Evolutionary conservation across 768 basidiomycete species (phyloP).

Genomic region (Pisolithus tinctorius): DNA sequence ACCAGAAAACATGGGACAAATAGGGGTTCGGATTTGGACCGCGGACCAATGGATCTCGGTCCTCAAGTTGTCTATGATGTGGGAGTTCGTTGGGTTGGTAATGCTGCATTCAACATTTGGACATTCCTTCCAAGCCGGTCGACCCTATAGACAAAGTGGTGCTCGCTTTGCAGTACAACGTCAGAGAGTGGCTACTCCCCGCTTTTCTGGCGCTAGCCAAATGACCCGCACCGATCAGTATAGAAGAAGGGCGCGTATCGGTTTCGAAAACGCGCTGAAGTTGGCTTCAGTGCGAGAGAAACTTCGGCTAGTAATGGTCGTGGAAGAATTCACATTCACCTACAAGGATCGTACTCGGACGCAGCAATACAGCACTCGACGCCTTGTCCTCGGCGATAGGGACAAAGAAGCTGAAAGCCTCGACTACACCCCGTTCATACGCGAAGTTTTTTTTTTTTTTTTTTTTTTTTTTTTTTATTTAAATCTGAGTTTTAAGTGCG

Average conservation of each 20-base stretch:
- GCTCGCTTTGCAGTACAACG: background rate
- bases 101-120: background rate
- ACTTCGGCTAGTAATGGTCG: background rate
- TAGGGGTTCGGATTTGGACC: background rate
- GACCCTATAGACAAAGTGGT: background rate
- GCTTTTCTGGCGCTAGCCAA: background rate
- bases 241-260: background rate
- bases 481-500: too few relatives aligned
- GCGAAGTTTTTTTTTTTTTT: too few relatives aligned
- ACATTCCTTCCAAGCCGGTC: background rate
- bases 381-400: background rate
- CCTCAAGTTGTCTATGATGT: background rate
- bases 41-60: background rate
- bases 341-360: background rate
- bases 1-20: background rate
- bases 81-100: background rate
- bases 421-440: too few relatives aligned
- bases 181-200: background rate
- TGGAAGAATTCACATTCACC: background rate
- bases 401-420: background rate
- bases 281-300: background rate
- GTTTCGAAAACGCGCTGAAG: background rate
- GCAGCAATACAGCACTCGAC: background rate
- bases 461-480: too few relatives aligned
- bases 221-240: background rate